Base-by-base conservation (phyloP, 257 asterid genomes). In the Primulina tabacum region DNA sequence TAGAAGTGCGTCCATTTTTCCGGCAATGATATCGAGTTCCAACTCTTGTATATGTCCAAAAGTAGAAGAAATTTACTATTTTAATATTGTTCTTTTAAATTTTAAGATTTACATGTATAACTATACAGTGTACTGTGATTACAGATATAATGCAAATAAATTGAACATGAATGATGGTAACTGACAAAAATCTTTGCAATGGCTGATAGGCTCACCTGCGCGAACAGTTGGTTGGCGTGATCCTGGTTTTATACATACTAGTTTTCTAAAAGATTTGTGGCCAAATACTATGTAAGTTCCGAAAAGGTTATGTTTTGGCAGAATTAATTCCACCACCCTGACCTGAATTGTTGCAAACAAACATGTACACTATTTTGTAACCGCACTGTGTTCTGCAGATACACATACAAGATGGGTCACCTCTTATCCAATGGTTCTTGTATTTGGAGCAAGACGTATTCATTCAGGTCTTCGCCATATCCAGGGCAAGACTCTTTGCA, bases 201-300 rank as follows among this genome's bases (percentile, higher is more conserved):
- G 69, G 33, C 34, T 62, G 70, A 63, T 57, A 90, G 97, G 98
- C 71, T 56, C 97, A 64, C 98, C 97, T 40, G 98, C 98, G 8
- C 80, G 96, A 37, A 85, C 98, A n/a, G 94, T 93, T 34, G 97
- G 98, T 38, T 93, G 98, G 96, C 96, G 98, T 68, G 90, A 93
- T 78, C 97, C 98, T 68, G 98, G 98, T 62, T 93, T 84, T 79
- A 84, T 93, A 60, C 97, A 93, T 52, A 93, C 97, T 7, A 87
- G 95, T 79, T 93, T 90, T 87, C 83, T 93, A 69, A 87, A 86
- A 79, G 82, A 90, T 67, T 72, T 93, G 78, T 93, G 99, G 99
- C 99, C 97, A 68, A 87, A 76, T 73, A 80, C 81, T 8, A 56
- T 72, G 98, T 90, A 79, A 71, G 88, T 74, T 71, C 55, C 60